Evolutionary conservation across 2,329 filamentous ascomycete genomes (phyloP), one percentile per base, ranked within the genome.

Genomic region (Alternaria atra): DNA sequence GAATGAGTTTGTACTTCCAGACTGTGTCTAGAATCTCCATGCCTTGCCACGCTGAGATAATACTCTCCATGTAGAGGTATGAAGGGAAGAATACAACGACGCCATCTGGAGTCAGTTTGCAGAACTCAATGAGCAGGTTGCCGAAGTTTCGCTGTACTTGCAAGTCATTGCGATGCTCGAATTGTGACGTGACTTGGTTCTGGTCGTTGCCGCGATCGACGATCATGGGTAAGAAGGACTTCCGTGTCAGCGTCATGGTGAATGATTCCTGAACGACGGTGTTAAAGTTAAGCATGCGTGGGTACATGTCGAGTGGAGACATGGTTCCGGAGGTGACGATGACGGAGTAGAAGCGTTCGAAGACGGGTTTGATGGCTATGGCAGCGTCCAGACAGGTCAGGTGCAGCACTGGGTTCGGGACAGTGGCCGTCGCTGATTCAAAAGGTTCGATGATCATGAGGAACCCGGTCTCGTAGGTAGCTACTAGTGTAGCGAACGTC

Each of bases 81-180:
- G 93, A 97, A 0, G 95, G 96, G 77, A 99, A 99, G 84, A 99
- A 99, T 39, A 99, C 95, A n/a, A 99, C 95, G 79, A 99, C 90
- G 32, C 95, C 95, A 73, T 99, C 95, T 0, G 95, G 96, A 0
- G 95, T 99, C 66, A 98, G 90, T 78, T 94, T 96, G 55, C 93
- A 92, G 77, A 99, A 98, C 76, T 99, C 95, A 7, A 94, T 95
- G 32, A 99, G 84, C 2, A 99, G 85, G 66, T 90, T 95, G 44
- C 95, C 96, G 71, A 97, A 99, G 78, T 99, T 99, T 48, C 95
- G 89, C 29, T 99, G 93, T n/a, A 98, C 94, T 64, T 92, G 93
- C 0, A 94, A 93, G 72, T 99, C 96, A 74, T 97, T 97, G 66
- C 95, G 90, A 68, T 97, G 94, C 73, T 97, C 91, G 77, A 99